Base-by-base conservation (phyloP, 208 protist genomes). In the Trypanosoma mega region DNA sequence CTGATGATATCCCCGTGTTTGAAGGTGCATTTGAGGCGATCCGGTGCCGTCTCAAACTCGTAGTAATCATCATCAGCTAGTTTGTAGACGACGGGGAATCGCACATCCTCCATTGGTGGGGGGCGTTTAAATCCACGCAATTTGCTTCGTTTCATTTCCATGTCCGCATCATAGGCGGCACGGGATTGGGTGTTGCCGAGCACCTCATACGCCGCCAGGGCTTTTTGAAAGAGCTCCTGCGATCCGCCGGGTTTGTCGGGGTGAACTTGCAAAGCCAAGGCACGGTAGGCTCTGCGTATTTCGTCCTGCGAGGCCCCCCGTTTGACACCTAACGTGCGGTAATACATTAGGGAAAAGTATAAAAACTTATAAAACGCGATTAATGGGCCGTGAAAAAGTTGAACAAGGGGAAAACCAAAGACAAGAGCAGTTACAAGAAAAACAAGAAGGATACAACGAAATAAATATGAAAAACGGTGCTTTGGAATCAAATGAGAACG, bases 201-300 rank as follows among this genome's bases (percentile, higher is more conserved):
- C 11, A 99, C 79, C 48, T 99, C 97, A 64, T 99, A 99, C 5
- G 98, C 98, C 9, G 87, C 74, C 50, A 88, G 92, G 8, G 99
- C 80, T 33, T 80, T 39, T 24, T 90, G 77, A 63, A 97, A 97
- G 43, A 74, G 68, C 31, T 93, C 93, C 1, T 94, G 69, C 12
- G 73, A 77, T 8, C 90, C 92, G 16, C 76, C 76, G 2, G 59
- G 58, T 37, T 90, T 92, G 65, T 97, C 92, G 0, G 91, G 94
- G 57, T 98, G 94, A 36, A 78, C 37, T 51, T 71, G 41, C 1
- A 93, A 61, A 8, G 93, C 92, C 9, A 94, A 64, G n/a, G 83
- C 61, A 20, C 71, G 82, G 62, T 92, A 98, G n/a, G 84, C 59
- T 21, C 85, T 78, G 9, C 80, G 86, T 39, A 98, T 91, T 57